Percentiles rank a stretch among this genome's conserved stretches.
phyloP scores from a whole-genome alignment of 1,284 basidiomycete species.

The Marasmius oreades region DNA sequence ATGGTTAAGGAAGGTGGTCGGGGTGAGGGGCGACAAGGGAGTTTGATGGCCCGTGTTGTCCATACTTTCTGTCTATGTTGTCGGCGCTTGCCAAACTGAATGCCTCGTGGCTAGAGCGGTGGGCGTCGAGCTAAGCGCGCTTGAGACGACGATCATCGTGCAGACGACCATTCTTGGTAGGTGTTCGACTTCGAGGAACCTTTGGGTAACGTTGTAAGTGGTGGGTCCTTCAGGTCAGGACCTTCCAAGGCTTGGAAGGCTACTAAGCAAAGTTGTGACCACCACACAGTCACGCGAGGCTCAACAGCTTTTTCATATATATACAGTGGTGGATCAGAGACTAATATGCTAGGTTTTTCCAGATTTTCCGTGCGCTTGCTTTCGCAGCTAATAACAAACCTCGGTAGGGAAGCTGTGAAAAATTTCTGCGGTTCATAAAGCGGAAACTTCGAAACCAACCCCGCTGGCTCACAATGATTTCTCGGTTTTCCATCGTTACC shows the following conservation, averaged over 20 bases:
- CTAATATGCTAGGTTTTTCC: too few relatives aligned
- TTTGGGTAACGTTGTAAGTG: too few relatives aligned
- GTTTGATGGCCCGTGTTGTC: background rate
- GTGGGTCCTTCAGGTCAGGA: too few relatives aligned
- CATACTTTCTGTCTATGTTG: background rate
- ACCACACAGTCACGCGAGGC: too few relatives aligned
- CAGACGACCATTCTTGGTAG: background rate
- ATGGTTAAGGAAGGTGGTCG: background rate
- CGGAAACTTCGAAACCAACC: constrained; percentile 4
- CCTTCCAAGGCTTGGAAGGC: too few relatives aligned
- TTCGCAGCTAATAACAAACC: too few relatives aligned
- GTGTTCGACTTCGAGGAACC: background rate
- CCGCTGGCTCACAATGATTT: constrained; percentile 31
- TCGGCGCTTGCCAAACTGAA: background rate
- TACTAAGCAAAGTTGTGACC: too few relatives aligned
- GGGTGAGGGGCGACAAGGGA: background rate
- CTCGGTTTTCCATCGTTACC: constrained; percentile 56
- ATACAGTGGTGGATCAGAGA: too few relatives aligned
- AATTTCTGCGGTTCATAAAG: background rate
- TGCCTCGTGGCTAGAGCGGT: background rate
- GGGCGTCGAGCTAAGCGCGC: background rate
- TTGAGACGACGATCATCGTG: background rate
- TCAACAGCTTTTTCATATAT: too few relatives aligned
- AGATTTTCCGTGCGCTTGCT: too few relatives aligned
- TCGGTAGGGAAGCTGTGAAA: background rate